Base-by-base conservation (phyloP, 2,329 filamentous ascomycete genomes). In the Cordyceps javanica region DNA sequence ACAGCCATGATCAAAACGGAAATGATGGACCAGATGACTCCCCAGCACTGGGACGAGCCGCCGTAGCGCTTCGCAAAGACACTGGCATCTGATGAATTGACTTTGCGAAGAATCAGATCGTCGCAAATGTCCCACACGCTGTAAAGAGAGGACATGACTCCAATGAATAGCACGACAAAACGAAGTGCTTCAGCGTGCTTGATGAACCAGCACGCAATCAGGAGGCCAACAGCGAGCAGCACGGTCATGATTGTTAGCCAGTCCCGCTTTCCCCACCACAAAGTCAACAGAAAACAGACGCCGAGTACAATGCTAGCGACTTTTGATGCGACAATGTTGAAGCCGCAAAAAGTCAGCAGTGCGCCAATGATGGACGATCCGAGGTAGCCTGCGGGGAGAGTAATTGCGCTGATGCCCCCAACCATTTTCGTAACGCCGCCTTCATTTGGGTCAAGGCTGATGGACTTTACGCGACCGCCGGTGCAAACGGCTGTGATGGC, bases 101-200 rank as follows among this genome's bases (percentile, higher is more conserved):
- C 87, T 72, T 91, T 92, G 59, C 89, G 81, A 5, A 91, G 74
- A 63, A 93, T 91, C 32, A 92, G 76, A 64, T 93, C 89, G 67
- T 93, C 89, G 70, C 88, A 91, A 63, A 92, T 92, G 75, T 92
- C 89, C 89, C 89, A 92, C 5, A 89, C 88, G 62, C 86, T 89
- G 71, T 92, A 92, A 1, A 92, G 79, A 2, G 84, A 86, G 7
- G 84, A 88, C 89, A 92, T 91, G 64, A 91, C 88, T 42, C 89
- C 89, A 60, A 92, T 90, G 66, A 92, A 92, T 28, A 92, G 78
- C 54, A 89, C 86, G 53, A 91, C 81, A 67, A 88, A 92, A 59
- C 88, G 77, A 69, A 92, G 71, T 4, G 88, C 81, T 70, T 90
- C 83, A 0, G 87, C 89, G 69, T 91, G 87, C 4, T 80, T 79